Evolutionary conservation across 176 grass and related monocot species (phyloP).

Genomic region (Rhynchospora breviuscula): DNA sequence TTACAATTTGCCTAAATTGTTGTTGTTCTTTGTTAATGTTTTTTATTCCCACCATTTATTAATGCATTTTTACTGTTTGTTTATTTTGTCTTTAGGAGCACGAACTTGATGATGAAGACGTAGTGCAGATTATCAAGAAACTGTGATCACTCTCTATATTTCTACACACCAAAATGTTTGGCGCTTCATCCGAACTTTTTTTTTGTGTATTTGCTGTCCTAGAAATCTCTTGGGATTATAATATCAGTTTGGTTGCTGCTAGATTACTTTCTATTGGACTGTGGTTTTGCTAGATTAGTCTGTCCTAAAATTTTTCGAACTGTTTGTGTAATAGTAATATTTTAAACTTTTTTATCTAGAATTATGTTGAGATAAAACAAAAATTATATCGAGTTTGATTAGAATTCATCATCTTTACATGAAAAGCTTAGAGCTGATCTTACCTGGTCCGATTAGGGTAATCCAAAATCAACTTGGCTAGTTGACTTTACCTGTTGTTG

Average conservation of each 20-base stretch:
- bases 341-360: background rate
- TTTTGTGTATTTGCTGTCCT: slow-evolving; percentile 7
- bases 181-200: background rate
- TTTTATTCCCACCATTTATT: background rate
- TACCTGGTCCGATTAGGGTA: no score
- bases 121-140: slow-evolving; percentile 98
- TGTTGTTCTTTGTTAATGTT: background rate
- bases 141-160: slow-evolving; percentile 28
- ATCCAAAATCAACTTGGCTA: background rate
- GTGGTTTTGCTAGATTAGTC: background rate
- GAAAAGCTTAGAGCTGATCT: background rate
- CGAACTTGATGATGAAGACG: slow-evolving; percentile 96
- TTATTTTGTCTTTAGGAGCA: slow-evolving; percentile 46
- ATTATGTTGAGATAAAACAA: background rate
- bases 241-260: background rate
- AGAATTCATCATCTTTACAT: background rate
- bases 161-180: background rate
- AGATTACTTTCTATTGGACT: background rate
- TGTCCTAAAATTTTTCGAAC: background rate
- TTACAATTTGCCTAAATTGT: background rate
- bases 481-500: background rate
- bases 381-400: background rate
- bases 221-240: background rate
- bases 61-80: background rate
- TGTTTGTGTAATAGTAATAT: background rate